Evolutionary conservation across 805 yeast genomes (phyloP).

Genomic region (Kregervanrija fluxuum): DNA sequence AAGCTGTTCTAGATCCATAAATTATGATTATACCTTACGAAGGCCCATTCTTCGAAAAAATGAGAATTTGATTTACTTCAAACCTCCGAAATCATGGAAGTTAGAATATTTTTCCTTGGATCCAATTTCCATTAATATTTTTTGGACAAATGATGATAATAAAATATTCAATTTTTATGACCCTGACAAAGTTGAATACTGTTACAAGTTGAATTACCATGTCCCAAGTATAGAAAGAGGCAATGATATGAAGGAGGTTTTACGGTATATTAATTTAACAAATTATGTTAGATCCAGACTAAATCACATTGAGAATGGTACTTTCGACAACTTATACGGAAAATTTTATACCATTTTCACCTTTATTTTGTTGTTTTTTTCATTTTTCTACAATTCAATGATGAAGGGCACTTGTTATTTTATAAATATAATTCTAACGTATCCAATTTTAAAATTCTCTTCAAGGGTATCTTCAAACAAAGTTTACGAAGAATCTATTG

Average conservation of each 20-base stretch:
- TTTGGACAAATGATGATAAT: slow-evolving; percentile 24
- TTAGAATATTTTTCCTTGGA: slow-evolving; percentile 71
- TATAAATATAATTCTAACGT: slow-evolving; percentile 8
- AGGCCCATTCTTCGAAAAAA: slow-evolving; percentile 13
- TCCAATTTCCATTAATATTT: slow-evolving; percentile 63
- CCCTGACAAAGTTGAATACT: slow-evolving; percentile 17
- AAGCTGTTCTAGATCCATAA: slow-evolving; percentile 9
- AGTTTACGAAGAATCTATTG: neutral
- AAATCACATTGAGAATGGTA: neutral
- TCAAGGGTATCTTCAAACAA: slow-evolving; percentile 3
- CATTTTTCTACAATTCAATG: slow-evolving; percentile 3
- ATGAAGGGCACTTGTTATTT: slow-evolving; percentile 8
- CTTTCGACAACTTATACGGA: too few relatives aligned
- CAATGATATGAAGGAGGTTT: slow-evolving; percentile 19
- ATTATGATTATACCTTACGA: slow-evolving; percentile 8
- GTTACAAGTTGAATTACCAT: slow-evolving; percentile 23
- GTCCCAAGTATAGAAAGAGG: slow-evolving; percentile 1
- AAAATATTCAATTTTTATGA: slow-evolving; percentile 9
- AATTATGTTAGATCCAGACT: slow-evolving; percentile 21
- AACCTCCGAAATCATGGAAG: slow-evolving; percentile 61
- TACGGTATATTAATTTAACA: slow-evolving; percentile 26
- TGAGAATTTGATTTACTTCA: slow-evolving; percentile 41
- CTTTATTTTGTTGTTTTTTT: neutral
- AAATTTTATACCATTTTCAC: too few relatives aligned
- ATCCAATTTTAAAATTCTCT: slow-evolving; percentile 9